phyloP scores from a whole-genome alignment of 2,329 filamentous ascomycete species.

The Trichoderma sp. region DNA sequence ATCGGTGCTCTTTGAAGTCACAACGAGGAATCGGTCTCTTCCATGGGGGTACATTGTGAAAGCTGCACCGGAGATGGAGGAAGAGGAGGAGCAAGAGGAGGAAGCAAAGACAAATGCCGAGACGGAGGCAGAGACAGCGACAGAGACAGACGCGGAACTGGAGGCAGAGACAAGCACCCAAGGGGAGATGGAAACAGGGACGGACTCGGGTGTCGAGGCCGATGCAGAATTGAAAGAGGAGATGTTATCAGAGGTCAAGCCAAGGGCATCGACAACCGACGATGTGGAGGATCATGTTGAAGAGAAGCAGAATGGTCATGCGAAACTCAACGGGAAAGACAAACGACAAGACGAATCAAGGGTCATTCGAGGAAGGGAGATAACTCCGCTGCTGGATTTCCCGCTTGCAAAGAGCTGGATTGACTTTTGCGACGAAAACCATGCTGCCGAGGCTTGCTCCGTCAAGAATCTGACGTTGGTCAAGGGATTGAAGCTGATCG shows the following conservation, averaged over 20 bases:
- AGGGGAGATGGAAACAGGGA: not conserved
- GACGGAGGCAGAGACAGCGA: not conserved
- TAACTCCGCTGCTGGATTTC: slow-evolving; percentile 31
- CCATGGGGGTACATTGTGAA: slow-evolving; percentile 39
- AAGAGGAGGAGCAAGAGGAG: not conserved
- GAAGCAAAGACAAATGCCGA: not conserved
- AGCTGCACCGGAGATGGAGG: slow-evolving; percentile 21
- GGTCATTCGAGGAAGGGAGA: slow-evolving; percentile 32
- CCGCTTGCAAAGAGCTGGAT: slow-evolving; percentile 35
- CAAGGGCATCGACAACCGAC: not conserved
- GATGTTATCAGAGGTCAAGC: not conserved
- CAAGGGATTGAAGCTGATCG: slow-evolving; percentile 34
- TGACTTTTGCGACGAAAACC: slow-evolving; percentile 34
- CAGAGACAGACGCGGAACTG: not conserved
- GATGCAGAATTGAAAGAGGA: not conserved
- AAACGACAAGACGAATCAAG: not conserved
- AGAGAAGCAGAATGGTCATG: not conserved
- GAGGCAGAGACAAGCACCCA: not conserved
- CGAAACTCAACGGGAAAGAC: not conserved
- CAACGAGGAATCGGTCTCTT: slow-evolving; percentile 35
- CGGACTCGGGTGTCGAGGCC: not conserved
- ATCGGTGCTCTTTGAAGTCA: slow-evolving; percentile 37
- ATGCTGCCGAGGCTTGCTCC: slow-evolving; percentile 27
- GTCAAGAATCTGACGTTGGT: slow-evolving; percentile 22
- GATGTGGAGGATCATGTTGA: not conserved